A percentile compares a stretch with the other conserved stretches of the same genome.
Evolutionary conservation across 148 eudicot species (phyloP).

Genomic region (Camellia granthamiana): DNA sequence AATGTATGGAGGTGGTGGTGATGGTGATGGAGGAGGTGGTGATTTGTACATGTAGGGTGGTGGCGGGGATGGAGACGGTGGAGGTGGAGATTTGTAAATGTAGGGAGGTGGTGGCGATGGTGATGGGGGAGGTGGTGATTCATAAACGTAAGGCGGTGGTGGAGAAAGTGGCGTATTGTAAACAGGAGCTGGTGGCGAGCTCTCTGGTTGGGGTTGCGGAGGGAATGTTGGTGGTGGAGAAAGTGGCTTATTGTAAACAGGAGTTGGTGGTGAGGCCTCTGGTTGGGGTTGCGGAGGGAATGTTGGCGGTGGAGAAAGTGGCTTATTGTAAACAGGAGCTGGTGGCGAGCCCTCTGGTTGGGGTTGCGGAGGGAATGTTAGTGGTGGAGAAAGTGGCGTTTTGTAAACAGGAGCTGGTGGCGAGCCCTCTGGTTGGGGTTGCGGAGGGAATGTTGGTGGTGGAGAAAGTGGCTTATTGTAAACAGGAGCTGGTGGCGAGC

Average conservation of each 20-base stretch:
- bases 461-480: not conserved
- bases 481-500: not conserved
- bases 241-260: not conserved
- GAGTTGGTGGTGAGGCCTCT: not conserved
- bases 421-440: not conserved
- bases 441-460: not conserved
- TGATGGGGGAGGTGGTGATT: too few relatives aligned
- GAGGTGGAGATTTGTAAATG: too few relatives aligned
- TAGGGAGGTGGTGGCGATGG: too few relatives aligned
- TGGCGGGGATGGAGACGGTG: too few relatives aligned
- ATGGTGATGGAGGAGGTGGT: too few relatives aligned
- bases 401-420: not conserved
- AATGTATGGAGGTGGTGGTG: too few relatives aligned
- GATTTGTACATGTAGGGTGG: too few relatives aligned
- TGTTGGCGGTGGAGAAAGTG: not conserved
- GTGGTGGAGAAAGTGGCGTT: not conserved
- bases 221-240: not conserved
- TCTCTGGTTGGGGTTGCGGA: not conserved
- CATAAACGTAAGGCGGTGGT: too few relatives aligned
- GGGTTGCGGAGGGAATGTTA: not conserved
- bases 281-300: constrained; percentile 5
- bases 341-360: not conserved
- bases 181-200: not conserved
- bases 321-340: not conserved
- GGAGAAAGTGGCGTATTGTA: not conserved